phyloP scores from a whole-genome alignment of 2,329 filamentous ascomycete species.

The Fusarium nurragi region DNA sequence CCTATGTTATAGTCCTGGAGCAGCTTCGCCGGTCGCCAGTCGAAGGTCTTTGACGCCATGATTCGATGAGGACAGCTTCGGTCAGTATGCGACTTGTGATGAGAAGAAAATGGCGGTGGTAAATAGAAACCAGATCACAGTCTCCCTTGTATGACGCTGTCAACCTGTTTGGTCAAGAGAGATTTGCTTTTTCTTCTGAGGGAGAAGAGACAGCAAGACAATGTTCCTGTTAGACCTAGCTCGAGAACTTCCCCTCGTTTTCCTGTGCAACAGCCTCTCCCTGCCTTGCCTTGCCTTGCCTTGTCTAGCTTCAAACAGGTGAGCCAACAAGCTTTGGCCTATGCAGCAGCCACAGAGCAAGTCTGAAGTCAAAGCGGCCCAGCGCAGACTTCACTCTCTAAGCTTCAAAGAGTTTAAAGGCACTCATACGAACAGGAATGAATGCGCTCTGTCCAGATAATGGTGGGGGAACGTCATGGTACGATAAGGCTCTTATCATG shows the following conservation, averaged over 20 bases:
- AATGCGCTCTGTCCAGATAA: slow-evolving; percentile 7
- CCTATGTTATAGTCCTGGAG: slow-evolving; percentile 48
- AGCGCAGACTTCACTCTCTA: neutral
- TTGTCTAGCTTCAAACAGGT: neutral
- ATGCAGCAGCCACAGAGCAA: slow-evolving; percentile 13
- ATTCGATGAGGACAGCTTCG: neutral
- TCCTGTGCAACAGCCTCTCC: slow-evolving; percentile 29
- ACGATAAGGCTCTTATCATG: slow-evolving; percentile 36
- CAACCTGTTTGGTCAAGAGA: neutral
- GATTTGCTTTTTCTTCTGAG: slow-evolving; percentile 15
- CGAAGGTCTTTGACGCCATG: slow-evolving; percentile 45
- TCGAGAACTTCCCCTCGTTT: slow-evolving; percentile 26
- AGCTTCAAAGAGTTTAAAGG: neutral
- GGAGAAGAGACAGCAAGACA: slow-evolving; percentile 6
- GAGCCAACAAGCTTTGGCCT: slow-evolving; percentile 21
- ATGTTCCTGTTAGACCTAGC: slow-evolving; percentile 10
- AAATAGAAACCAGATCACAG: neutral
- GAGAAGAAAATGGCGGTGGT: neutral
- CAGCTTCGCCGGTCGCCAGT: slow-evolving; percentile 54
- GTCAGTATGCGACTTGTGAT: slow-evolving; percentile 1
- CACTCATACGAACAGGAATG: slow-evolving; percentile 21
- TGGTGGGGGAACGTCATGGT: slow-evolving; percentile 32
- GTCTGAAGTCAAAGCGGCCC: slow-evolving; percentile 11
- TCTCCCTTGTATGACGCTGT: neutral
- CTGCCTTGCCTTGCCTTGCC: neutral